These are phyloP conservation scores for Ceraceosorus guamensis DNA, from an alignment of 1,284 basidiomycete species.

Conservation along the genomic window DNA sequence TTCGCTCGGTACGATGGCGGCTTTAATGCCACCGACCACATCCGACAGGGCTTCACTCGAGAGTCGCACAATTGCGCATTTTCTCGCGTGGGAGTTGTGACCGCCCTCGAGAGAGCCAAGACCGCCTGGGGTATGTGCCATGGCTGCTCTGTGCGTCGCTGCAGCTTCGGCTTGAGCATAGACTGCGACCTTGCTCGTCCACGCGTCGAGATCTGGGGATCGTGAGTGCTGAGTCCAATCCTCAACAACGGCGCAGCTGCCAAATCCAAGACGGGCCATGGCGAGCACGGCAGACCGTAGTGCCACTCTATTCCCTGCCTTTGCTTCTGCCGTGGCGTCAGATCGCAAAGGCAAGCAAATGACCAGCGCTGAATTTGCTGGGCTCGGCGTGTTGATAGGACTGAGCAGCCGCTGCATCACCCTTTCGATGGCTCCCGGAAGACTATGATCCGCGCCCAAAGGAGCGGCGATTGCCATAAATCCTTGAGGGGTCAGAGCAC, in stretches of 20 bases:
- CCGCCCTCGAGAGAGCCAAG: not conserved
- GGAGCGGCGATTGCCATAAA: conserved; percentile 1
- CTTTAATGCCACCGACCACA: not conserved
- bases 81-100: not conserved
- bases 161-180: not conserved
- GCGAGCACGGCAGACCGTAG: conserved; percentile 7
- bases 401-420: conserved; percentile 1
- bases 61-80: not conserved
- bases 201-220: not conserved
- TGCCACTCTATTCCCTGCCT: conserved; percentile 5
- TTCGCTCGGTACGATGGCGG: not conserved
- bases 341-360: conserved; percentile 3
- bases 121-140: not conserved
- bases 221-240: not conserved
- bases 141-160: not conserved
- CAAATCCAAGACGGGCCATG: conserved; percentile 9
- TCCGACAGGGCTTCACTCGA: not conserved
- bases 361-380: conserved; percentile 6
- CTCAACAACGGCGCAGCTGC: conserved; percentile 3
- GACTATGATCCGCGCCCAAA: conserved; percentile 9
- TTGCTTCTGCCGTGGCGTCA: not conserved
- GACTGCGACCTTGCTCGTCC: not conserved
- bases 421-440: conserved; percentile 9
- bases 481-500: not conserved
- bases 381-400: conserved; percentile 13